Conservation (phyloP, 768 basidiomycete species). For the Ephemerocybe angulata region DNA sequence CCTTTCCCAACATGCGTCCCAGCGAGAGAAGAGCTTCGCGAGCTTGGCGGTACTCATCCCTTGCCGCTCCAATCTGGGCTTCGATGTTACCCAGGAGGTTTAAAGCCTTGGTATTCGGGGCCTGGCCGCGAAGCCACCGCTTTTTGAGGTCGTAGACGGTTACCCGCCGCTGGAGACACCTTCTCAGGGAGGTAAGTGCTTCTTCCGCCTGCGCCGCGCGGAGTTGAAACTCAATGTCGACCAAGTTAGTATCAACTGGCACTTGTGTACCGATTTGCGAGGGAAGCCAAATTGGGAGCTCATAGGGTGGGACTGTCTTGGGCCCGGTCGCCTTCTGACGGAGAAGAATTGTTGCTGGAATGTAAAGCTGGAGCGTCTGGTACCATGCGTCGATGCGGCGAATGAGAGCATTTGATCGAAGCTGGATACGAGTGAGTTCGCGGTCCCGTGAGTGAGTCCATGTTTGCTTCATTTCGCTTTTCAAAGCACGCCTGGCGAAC, state of each 20-base stretch:
- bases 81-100: constrained; percentile 14
- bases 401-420: constrained; percentile 12
- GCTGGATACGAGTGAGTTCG: constrained; percentile 10
- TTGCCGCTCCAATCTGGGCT: constrained; percentile 13
- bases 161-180: constrained; percentile 16
- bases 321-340: neutral
- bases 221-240: constrained; percentile 19
- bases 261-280: constrained; percentile 13
- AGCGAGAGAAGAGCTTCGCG: neutral
- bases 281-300: constrained; percentile 20
- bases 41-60: constrained; percentile 15
- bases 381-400: constrained; percentile 17
- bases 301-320: neutral
- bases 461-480: neutral
- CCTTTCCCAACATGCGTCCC: neutral
- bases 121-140: constrained; percentile 16
- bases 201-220: constrained; percentile 24
- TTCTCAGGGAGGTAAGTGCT: constrained; percentile 16
- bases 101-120: constrained; percentile 20
- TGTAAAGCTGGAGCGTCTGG: constrained; percentile 11
- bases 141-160: constrained; percentile 21
- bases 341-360: constrained; percentile 6
- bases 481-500: neutral
- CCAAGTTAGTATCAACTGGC: neutral
- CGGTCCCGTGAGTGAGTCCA: constrained; percentile 16